Percentiles rank a stretch among this genome's conserved stretches.
These are phyloP conservation scores for Monilinia fructigena DNA, from an alignment of 2,329 filamentous ascomycete species.

Conservation along the genomic window DNA sequence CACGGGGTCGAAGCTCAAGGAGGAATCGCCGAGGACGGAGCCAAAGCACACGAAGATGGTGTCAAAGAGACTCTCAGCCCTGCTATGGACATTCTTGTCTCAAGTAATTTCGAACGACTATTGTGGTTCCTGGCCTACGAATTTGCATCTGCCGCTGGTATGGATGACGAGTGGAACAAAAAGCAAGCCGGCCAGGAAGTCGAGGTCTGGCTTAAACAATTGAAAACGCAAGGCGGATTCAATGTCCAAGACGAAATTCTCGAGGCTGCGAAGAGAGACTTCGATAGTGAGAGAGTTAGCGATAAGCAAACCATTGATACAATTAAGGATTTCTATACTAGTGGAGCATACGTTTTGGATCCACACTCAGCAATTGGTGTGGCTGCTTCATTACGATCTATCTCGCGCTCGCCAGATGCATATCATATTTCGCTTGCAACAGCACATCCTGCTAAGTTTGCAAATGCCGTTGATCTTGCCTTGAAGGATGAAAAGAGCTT, in stretches of 20 bases:
- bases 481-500: constrained; percentile 71
- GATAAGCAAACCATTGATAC: constrained; percentile 67
- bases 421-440: constrained; percentile 83
- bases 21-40: constrained; percentile 55
- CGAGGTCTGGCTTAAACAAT: constrained; percentile 69
- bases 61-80: constrained; percentile 91
- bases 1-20: constrained; percentile 56
- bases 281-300: constrained; percentile 75
- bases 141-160: constrained; percentile 57
- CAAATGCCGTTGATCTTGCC: constrained; percentile 77
- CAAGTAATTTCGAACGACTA: constrained; percentile 93
- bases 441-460: constrained; percentile 94
- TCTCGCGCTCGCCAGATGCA: constrained; percentile 51
- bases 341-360: constrained; percentile 72
- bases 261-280: constrained; percentile 66
- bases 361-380: constrained; percentile 91
- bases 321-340: constrained; percentile 55
- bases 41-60: constrained; percentile 63
- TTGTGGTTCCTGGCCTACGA: constrained; percentile 89
- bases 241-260: constrained; percentile 74
- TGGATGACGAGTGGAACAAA: constrained; percentile 65
- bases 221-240: constrained; percentile 83
- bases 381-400: constrained; percentile 69
- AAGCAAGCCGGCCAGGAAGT: constrained; percentile 75
- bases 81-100: constrained; percentile 97